Evolutionary conservation across 345 rosid species (phyloP).

Genomic region (Lenwebbia sp.): DNA sequence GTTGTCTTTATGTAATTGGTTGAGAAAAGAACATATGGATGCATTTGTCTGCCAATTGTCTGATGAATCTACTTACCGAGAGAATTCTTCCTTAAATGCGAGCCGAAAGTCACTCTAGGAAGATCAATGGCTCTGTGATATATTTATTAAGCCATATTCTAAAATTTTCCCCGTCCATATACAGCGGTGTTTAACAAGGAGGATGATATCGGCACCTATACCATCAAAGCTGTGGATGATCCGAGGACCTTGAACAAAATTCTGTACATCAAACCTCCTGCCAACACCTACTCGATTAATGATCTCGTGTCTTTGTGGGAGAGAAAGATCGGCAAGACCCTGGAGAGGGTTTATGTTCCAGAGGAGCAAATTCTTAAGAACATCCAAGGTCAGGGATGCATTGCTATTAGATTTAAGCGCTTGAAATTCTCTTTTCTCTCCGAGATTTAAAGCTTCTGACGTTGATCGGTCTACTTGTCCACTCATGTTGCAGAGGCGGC

Average conservation of each 20-base stretch:
- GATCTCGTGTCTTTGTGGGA: constrained; percentile 5
- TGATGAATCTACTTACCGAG: not conserved
- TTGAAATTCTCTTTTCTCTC: too few species aligned
- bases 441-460: not conserved
- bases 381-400: not conserved
- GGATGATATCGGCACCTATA: not conserved
- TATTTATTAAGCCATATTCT: not conserved
- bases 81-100: not conserved
- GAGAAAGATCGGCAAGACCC: constrained; percentile 4
- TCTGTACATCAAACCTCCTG: not conserved
- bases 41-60: not conserved
- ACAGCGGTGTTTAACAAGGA: not conserved
- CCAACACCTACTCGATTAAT: not conserved
- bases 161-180: not conserved
- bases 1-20: not conserved
- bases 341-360: not conserved
- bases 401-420: not conserved
- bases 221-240: constrained; percentile 4
- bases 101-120: not conserved
- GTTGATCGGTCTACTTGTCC: not conserved
- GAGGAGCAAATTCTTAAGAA: constrained; percentile 2
- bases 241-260: constrained; percentile 5
- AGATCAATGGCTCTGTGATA: not conserved
- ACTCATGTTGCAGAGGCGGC: not conserved
- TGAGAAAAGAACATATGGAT: not conserved